Evolutionary conservation across 192 early-diverging fungal species (phyloP), one percentile per base, ranked within the genome.

Genomic region (Podila minutissima): DNA sequence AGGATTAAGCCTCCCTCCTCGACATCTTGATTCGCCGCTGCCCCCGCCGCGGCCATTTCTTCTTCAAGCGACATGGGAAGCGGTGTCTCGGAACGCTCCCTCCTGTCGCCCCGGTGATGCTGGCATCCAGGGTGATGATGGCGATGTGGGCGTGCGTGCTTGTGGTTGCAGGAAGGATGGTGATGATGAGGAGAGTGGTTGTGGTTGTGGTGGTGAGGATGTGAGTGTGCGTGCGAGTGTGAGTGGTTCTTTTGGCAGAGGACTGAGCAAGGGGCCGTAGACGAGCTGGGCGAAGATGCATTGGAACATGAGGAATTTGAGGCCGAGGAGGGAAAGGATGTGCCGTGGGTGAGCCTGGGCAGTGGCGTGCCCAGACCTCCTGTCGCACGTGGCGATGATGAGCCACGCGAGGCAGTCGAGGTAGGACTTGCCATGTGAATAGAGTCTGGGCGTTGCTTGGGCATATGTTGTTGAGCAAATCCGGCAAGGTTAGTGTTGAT

Each of bases 301-400:
- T 72, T 81, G 24, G 77, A 81, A 60, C 55, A 81, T 32, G 66
- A 73, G 51, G 77, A 72, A 32, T 22, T 33, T 13, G 70, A 62
- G 8, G 61, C 50, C 19, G 64, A 70, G 22, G 68, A 69, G 2
- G 67, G 70, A 29, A 67, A 69, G 19, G 74, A 55, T 9, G 74
- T 70, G 26, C 64, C 67, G 59, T 72, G 76, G 1, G 65, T 53
- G 19, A 72, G 66, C 60, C 66, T 72, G 55, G 76, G 66, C 66
- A 75, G 12, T 3, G 74, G 50, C 38, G 41, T 26, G 53, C 53
- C 53, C 53, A 24, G 53, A 24, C 53, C 53, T 55, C 53, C 53
- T 55, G 53, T 67, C 22, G 51, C 69, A 72, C 70, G 71, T 81
- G 70, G 71, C 55, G 77, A 79, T 12, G 57, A 64, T 46, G 67